Evolutionary conservation across 2,329 filamentous ascomycete genomes (phyloP).

Genomic region (Fusarium austroafricanum): DNA sequence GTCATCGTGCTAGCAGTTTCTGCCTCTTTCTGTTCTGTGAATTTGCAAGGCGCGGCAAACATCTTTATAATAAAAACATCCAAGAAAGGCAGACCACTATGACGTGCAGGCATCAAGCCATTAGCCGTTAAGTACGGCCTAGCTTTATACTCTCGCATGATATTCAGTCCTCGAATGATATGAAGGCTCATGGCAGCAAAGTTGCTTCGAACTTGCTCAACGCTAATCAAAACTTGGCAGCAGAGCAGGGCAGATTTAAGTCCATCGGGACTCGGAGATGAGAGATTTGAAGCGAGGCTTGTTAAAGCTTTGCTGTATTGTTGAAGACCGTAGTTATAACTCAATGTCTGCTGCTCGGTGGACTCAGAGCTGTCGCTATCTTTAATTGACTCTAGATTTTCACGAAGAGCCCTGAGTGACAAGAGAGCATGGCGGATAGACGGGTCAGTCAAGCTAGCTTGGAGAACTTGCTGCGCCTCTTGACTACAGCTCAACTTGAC

Average conservation of each 20-base stretch:
- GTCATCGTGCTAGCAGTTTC: slow-evolving; percentile 24
- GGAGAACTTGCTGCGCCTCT: slow-evolving; percentile 55
- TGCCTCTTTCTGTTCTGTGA: slow-evolving; percentile 48
- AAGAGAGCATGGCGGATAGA: slow-evolving; percentile 54
- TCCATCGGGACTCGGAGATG: slow-evolving; percentile 45
- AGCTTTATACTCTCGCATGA: slow-evolving; percentile 56
- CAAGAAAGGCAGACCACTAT: slow-evolving; percentile 52
- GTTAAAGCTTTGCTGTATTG: slow-evolving; percentile 57
- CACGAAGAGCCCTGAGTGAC: slow-evolving; percentile 55
- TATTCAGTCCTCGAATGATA: slow-evolving; percentile 56
- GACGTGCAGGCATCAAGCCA: slow-evolving; percentile 49
- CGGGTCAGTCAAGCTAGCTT: slow-evolving; percentile 52
- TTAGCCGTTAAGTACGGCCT: slow-evolving; percentile 49
- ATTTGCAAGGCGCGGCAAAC: slow-evolving; percentile 57
- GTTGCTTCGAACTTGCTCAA: slow-evolving; percentile 57
- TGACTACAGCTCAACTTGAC: slow-evolving; percentile 52
- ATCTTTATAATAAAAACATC: slow-evolving; percentile 58
- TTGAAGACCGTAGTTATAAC: slow-evolving; percentile 54
- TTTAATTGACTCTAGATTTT: slow-evolving; percentile 52
- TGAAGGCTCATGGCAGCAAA: slow-evolving; percentile 57
- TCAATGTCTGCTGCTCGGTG: slow-evolving; percentile 44
- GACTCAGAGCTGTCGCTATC: slow-evolving; percentile 42
- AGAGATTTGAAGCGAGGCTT: slow-evolving; percentile 54
- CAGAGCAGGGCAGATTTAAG: slow-evolving; percentile 57
- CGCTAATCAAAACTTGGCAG: slow-evolving; percentile 61